Evolutionary conservation across 768 basidiomycete species (phyloP), one percentile per base, ranked within the genome.

Genomic region (Hygrocybe coccinea): DNA sequence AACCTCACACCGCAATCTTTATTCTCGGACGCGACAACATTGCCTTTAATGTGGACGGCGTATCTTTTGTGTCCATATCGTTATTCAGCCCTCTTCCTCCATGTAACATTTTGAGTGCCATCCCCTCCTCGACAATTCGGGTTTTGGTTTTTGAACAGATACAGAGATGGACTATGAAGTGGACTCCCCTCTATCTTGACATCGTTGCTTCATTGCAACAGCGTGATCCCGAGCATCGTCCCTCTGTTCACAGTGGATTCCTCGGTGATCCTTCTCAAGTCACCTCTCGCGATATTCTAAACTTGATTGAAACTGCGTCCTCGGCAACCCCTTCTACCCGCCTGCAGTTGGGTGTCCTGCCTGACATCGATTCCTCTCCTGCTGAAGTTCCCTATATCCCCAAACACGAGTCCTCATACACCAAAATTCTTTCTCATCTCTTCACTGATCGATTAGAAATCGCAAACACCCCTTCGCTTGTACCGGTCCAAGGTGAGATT

Each of bases 371-470:
- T 71, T 19, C 38, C 55, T 74, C 21, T 56, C 69, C 33, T 55
- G 73, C 25, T 2, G 51, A 52, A 29, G 22, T n/a, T 1, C 84
- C 86, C 9, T 83, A 86, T 58, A 73, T 93, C n/a, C 97, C 97
- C 9, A 84, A 84, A 65, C 91, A 95, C 67, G 97, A 99, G 73
- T 74, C 82, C 2, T 86, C 93, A 9, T 98, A 98, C 76, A 93
- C 89, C 59, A 89, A 87, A 67, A 87, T 97, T 22, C 82, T 99
- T 53, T 70, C 78, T 5, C 87, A 91, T 55, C 75, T 97, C 34
- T 95, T 97, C 67, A 77, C 74, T 39, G 82, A 85, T 7, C 81
- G 90, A 2, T 75, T 98, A 1, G 86, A 94, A 58, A 79, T 99
- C 56, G 78, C 86, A 64, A 98, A 99, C 71, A 84, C 87, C 2